A percentile compares a stretch with the other conserved stretches of the same genome.
These are phyloP conservation scores for Cryphonectria japonica DNA, from an alignment of 2,329 filamentous ascomycete species.

Conservation along the genomic window DNA sequence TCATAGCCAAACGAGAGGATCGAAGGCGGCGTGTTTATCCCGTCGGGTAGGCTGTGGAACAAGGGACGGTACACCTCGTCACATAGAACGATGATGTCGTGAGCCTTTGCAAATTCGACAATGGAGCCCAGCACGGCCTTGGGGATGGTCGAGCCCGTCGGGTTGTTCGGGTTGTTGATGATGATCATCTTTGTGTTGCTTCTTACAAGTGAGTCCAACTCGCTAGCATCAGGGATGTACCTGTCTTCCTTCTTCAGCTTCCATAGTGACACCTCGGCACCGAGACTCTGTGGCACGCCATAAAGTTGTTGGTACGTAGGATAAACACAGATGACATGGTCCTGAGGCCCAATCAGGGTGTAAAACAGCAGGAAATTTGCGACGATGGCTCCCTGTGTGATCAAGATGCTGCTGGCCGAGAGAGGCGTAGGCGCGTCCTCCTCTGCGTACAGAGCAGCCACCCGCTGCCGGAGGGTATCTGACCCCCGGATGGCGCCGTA, in stretches of 20 bases:
- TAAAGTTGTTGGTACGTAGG: conserved; percentile 89
- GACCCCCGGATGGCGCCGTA: conserved; percentile 77
- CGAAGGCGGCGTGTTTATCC: conserved; percentile 63
- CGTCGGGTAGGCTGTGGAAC: conserved; percentile 67
- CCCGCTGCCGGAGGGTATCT: conserved; percentile 62
- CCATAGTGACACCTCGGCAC: conserved; percentile 80
- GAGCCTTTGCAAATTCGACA: conserved; percentile 63
- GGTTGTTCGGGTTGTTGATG: conserved; percentile 79
- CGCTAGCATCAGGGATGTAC: conserved; percentile 69
- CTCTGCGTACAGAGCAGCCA: conserved; percentile 68
- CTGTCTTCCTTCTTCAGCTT: conserved; percentile 65
- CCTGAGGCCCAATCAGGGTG: conserved; percentile 69
- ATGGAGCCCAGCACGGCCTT: conserved; percentile 63
- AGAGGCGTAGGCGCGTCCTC: conserved; percentile 50
- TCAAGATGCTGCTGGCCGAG: conserved; percentile 66
- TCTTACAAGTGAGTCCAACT: conserved; percentile 67
- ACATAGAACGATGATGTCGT: conserved; percentile 68
- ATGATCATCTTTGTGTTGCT: conserved; percentile 69
- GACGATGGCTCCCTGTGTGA: conserved; percentile 79
- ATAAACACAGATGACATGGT: conserved; percentile 86
- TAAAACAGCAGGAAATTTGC: conserved; percentile 86
- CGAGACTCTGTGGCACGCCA: conserved; percentile 71
- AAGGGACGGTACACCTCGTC: conserved; percentile 87
- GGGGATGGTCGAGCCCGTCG: conserved; percentile 73
- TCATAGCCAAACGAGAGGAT: conserved; percentile 73